These are phyloP conservation scores for Astraeus odoratus DNA, from an alignment of 768 basidiomycete species.

Conservation along the genomic window DNA sequence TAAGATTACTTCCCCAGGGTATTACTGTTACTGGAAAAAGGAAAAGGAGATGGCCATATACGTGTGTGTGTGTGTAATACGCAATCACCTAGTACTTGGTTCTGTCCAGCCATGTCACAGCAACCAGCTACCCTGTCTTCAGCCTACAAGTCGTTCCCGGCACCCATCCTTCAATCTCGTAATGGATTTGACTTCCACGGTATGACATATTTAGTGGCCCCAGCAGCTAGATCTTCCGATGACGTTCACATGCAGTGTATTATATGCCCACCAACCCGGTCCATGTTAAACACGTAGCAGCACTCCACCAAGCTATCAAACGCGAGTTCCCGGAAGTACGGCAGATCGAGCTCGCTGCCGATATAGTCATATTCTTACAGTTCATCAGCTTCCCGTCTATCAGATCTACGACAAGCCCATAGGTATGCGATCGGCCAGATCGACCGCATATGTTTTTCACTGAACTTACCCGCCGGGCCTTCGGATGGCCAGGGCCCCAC, in stretches of 20 bases:
- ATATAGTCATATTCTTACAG: not conserved
- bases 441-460: constrained; percentile 9
- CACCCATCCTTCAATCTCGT: constrained; percentile 44
- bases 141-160: constrained; percentile 48
- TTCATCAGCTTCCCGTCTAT: constrained; percentile 42
- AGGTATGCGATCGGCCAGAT: too few species aligned
- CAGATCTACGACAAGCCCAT: constrained; percentile 56
- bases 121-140: constrained; percentile 32
- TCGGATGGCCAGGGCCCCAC: constrained; percentile 44
- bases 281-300: constrained; percentile 42
- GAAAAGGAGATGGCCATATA: too few species aligned
- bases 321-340: constrained; percentile 65
- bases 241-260: constrained; percentile 40
- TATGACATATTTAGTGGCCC: constrained; percentile 24
- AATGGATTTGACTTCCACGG: constrained; percentile 74
- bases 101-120: constrained; percentile 3
- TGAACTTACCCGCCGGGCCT: not conserved
- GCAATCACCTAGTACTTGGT: constrained; percentile 45
- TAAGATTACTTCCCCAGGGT: too few species aligned
- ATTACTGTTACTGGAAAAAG: too few species aligned
- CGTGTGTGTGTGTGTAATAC: too few species aligned
- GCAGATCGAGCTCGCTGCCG: not conserved
- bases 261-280: constrained; percentile 42
- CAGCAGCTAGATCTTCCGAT: not conserved
- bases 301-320: constrained; percentile 52